phyloP scores from a whole-genome alignment of 1,284 basidiomycete genomes.

The Earliella scabrosa region DNA sequence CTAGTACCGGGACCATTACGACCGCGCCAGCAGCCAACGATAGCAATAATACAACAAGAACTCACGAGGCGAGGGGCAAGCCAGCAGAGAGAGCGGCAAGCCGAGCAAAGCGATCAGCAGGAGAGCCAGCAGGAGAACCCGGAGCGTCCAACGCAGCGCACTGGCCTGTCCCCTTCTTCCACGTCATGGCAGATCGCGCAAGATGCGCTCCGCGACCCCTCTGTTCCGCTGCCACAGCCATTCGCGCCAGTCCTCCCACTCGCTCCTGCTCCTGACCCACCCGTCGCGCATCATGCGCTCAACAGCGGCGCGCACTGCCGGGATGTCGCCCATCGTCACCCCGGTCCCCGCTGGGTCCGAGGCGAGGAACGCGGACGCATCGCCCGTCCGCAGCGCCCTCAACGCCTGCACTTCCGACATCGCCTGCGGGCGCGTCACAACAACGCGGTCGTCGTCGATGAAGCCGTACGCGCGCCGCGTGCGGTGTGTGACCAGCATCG shows the following conservation, averaged over 20 bases:
- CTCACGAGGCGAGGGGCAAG: neutral
- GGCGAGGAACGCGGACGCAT: conserved; percentile 23
- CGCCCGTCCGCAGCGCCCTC: conserved; percentile 38
- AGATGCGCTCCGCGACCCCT: conserved; percentile 22
- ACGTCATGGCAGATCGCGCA: conserved; percentile 22
- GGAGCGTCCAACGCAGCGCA: too few species aligned
- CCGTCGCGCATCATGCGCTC: conserved; percentile 24
- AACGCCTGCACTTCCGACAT: conserved; percentile 42
- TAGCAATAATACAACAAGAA: conserved; percentile 12
- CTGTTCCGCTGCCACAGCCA: conserved; percentile 26
- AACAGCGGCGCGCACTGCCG: conserved; percentile 15
- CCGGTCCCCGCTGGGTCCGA: conserved; percentile 23
- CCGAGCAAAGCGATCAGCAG: neutral
- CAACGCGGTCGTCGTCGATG: conserved; percentile 40
- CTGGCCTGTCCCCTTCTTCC: too few species aligned
- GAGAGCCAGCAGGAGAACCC: too few species aligned
- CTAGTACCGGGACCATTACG: neutral
- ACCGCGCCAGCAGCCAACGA: too few species aligned
- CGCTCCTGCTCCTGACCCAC: conserved; percentile 19
- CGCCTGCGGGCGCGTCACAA: conserved; percentile 41
- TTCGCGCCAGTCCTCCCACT: conserved; percentile 24
- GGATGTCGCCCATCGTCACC: conserved; percentile 15
- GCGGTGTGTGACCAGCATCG: conserved; percentile 41
- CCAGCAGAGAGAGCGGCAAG: neutral
- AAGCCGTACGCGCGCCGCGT: conserved; percentile 40